A percentile compares a stretch with the other conserved stretches of the same genome.
These are phyloP conservation scores for Cladosporium sp. DNA, from an alignment of 2,329 filamentous ascomycete genomes.

Conservation along the genomic window DNA sequence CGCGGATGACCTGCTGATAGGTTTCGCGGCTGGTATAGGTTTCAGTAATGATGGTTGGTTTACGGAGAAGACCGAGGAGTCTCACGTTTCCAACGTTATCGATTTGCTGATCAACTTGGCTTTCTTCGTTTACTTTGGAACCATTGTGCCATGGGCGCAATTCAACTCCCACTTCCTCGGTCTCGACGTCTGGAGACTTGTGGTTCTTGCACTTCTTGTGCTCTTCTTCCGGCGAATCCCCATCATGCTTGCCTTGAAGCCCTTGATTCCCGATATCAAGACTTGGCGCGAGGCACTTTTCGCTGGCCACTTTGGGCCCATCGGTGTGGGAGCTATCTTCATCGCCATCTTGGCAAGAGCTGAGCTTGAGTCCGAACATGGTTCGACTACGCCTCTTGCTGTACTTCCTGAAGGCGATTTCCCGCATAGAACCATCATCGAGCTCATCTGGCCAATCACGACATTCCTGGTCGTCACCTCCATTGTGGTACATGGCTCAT, in stretches of 20 bases:
- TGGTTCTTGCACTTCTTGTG: slow-evolving; percentile 91
- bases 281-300: slow-evolving; percentile 97
- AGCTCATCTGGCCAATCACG: slow-evolving; percentile 92
- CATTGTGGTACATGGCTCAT: slow-evolving; percentile 96
- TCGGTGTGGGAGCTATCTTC: slow-evolving; percentile 95
- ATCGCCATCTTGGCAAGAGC: slow-evolving; percentile 88
- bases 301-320: slow-evolving; percentile 95
- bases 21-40: slow-evolving; percentile 93
- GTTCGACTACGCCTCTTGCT: slow-evolving; percentile 69
- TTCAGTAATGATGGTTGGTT: slow-evolving; percentile 99
- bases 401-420: slow-evolving; percentile 58
- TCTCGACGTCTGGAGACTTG: slow-evolving; percentile 80
- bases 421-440: slow-evolving; percentile 69
- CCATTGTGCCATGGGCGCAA: slow-evolving; percentile 93
- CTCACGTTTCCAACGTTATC: slow-evolving; percentile 98
- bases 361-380: slow-evolving; percentile 72
- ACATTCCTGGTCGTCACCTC: slow-evolving; percentile 93
- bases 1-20: slow-evolving; percentile 89
- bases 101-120: slow-evolving; percentile 94
- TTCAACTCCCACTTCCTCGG: slow-evolving; percentile 76
- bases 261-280: slow-evolving; percentile 92
- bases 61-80: slow-evolving; percentile 95
- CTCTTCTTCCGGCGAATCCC: slow-evolving; percentile 95
- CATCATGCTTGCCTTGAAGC: slow-evolving; percentile 88
- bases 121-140: slow-evolving; percentile 97